Conservation (phyloP, 169 alveolate genomes). For the Sarcocystis neurona region DNA sequence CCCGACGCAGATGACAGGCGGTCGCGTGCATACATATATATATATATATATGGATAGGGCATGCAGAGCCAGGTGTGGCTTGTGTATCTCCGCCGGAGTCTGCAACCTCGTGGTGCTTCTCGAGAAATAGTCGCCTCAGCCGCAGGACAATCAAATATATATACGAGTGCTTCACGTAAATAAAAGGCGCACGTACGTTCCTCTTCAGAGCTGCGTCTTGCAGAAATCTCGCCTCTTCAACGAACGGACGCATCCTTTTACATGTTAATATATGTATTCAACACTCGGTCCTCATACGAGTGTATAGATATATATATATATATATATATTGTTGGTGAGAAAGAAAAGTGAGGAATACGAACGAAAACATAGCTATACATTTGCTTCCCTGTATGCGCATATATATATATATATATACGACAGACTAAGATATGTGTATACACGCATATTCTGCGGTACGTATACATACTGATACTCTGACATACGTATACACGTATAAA, state of each 20-base stretch:
- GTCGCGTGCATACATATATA: not conserved
- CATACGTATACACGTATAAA: too few relatives aligned
- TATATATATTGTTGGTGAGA: too few relatives aligned
- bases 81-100: not conserved
- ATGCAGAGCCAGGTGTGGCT: not conserved
- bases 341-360: too few relatives aligned
- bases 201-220: not conserved
- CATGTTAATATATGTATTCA: not conserved
- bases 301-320: too few relatives aligned
- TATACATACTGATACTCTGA: too few relatives aligned
- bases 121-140: not conserved
- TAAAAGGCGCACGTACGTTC: not conserved
- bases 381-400: too few relatives aligned
- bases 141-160: not conserved
- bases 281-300: not conserved
- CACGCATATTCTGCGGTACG: too few relatives aligned
- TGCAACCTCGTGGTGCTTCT: not conserved
- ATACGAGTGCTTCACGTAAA: not conserved
- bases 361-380: too few relatives aligned
- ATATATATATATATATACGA: too few relatives aligned
- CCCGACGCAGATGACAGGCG: not conserved
- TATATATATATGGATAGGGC: not conserved
- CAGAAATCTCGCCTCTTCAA: not conserved
- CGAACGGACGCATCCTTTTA: not conserved
- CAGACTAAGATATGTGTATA: too few relatives aligned